Evolutionary conservation across 2,329 filamentous ascomycete genomes (phyloP), one percentile per base, ranked within the genome.

Genomic region (Alternaria atra): DNA sequence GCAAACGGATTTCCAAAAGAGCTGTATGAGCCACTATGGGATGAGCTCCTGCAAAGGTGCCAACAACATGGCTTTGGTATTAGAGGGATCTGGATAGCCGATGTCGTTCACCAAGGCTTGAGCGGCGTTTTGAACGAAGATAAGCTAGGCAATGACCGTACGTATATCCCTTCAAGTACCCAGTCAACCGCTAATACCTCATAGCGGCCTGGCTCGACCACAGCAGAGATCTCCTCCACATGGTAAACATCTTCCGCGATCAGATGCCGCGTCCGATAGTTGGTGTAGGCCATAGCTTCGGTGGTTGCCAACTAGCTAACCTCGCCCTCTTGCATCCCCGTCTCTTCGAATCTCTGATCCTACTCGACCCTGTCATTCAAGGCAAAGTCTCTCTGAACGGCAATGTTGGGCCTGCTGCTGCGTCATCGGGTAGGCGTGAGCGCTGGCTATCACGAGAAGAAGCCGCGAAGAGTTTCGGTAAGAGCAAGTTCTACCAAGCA

Each of bases 1-100:
- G 94, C 93, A 51, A 97, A 97, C 81, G 94, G 90, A 10, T 97
- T 97, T 68, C 91, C 92, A 10, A 98, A 97, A 91, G 94, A 98
- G 83, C 80, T 97, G 2, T 97, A 97, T 74, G 94, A 97, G 72
- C 91, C 94, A 0, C 82, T 97, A 0, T 97, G 93, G 91, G 92
- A 94, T 60, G 92, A 97, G 52, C 82, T 97, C 2, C 83, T 91
- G 68, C 79, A 83, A 17, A 81, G 84, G 17, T 82, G 89, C 6
- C 84, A 85, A 66, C 75, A 79, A 13, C 81, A 84, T 57, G 89
- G 88, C 17, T 87, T 96, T 69, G 84, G 85, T 2, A 92, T 98
- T 70, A 87, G 92, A 58, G 84, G 87, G 63, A 94, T 98, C 69
- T 97, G 92, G 91, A 95, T 97, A 70, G 89, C 92, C 63, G 94